These are phyloP conservation scores for Thalassiosira profunda DNA, from an alignment of 108 stramenopile species.

Conservation along the genomic window DNA sequence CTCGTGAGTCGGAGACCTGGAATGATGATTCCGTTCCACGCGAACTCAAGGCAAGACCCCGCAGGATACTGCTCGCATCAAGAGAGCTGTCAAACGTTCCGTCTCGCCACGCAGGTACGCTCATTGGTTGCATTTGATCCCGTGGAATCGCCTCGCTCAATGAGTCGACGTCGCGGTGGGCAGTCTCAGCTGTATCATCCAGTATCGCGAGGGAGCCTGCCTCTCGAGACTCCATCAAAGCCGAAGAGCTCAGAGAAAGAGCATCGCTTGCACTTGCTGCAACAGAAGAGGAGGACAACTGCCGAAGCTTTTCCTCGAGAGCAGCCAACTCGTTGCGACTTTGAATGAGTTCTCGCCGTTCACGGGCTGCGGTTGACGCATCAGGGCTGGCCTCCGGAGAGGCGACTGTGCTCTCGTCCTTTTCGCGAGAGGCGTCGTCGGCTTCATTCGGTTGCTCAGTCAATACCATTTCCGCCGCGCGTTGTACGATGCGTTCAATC, in stretches of 20 bases:
- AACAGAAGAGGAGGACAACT: neutral
- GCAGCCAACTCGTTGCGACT: neutral
- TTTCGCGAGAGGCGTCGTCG: neutral
- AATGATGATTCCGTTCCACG: neutral
- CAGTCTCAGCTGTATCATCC: neutral
- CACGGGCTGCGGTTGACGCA: neutral
- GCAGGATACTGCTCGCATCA: too few species aligned
- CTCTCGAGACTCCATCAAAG: neutral
- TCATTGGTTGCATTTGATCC: slow-evolving; percentile 8
- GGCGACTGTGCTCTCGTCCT: neutral
- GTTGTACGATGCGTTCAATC: slow-evolving; percentile 25
- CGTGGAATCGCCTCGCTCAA: neutral
- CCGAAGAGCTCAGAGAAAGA: neutral
- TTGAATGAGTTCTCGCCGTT: neutral
- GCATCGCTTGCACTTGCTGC: slow-evolving; percentile 4
- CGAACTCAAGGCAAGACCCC: too few species aligned
- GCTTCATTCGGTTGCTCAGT: neutral
- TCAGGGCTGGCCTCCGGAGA: neutral
- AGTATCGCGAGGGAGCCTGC: neutral
- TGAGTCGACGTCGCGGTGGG: neutral
- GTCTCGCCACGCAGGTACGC: neutral
- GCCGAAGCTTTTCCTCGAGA: neutral
- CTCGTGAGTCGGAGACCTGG: too few species aligned
- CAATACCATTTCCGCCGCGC: slow-evolving; percentile 33
- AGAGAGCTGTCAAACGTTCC: too few species aligned